Percentiles rank a stretch among this genome's conserved stretches.
Evolutionary conservation across 2,329 filamentous ascomycete genomes (phyloP).

Genomic region (Xylariales sp.): DNA sequence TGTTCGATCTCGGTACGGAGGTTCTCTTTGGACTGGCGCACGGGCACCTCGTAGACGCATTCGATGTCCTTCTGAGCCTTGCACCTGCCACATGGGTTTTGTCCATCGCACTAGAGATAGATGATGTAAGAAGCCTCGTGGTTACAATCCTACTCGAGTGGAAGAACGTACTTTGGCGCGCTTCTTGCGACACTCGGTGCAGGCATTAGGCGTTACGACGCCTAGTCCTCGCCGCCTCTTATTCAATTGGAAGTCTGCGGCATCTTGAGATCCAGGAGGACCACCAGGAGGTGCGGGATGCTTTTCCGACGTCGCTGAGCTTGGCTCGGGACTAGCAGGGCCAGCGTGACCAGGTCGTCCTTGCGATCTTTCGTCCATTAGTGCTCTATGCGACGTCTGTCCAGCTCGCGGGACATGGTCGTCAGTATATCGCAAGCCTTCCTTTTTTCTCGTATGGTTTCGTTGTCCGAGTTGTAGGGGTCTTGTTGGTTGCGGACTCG

Average conservation of each 20-base stretch:
- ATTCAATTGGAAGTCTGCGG: conserved; percentile 33
- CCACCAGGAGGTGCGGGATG: conserved; percentile 15
- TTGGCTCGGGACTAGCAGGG: conserved; percentile 15
- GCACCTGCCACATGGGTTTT: conserved; percentile 52
- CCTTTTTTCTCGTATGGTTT: too few species aligned
- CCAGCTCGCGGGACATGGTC: too few species aligned
- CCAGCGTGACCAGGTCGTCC: conserved; percentile 17
- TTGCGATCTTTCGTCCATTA: conserved; percentile 28
- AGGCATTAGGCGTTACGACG: conserved; percentile 55
- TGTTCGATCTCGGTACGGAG: conserved; percentile 56
- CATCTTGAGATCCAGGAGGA: conserved; percentile 7
- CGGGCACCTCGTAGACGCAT: conserved; percentile 58
- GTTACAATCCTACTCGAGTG: too few species aligned
- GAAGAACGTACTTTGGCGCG: conserved; percentile 48
- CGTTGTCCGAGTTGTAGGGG: too few species aligned
- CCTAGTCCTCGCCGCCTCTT: conserved; percentile 52
- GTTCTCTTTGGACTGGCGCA: conserved; percentile 60
- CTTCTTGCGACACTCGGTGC: conserved; percentile 58
- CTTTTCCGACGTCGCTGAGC: conserved; percentile 20
- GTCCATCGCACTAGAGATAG: conserved; percentile 50
- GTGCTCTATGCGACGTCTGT: too few species aligned
- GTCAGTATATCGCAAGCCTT: too few species aligned
- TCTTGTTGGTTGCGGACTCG: too few species aligned
- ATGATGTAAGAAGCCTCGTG: conserved; percentile 1
- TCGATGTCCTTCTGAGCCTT: conserved; percentile 48